These are phyloP conservation scores for Calocera viscosa DNA, from an alignment of 768 basidiomycete genomes.

Conservation along the genomic window DNA sequence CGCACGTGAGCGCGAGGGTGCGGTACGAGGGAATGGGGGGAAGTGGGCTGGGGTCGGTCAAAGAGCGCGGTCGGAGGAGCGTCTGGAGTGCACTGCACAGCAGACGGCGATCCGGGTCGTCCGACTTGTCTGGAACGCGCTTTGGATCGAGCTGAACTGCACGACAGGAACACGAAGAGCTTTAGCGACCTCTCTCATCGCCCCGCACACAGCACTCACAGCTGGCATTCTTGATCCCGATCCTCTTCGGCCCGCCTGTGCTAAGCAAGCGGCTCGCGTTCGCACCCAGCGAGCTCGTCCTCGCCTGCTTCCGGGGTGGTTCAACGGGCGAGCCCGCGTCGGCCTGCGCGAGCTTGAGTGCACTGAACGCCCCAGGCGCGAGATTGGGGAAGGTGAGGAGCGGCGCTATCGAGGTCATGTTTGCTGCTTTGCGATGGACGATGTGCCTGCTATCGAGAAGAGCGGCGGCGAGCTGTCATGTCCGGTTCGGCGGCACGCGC, in stretches of 20 bases:
- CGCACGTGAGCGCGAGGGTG: slow-evolving; percentile 16
- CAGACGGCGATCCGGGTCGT: background rate
- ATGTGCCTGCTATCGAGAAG: no score
- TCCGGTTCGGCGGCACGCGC: no score
- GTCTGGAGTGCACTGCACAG: background rate
- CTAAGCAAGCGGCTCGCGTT: background rate
- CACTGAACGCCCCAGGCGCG: background rate
- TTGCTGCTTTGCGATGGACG: no score
- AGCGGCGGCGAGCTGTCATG: no score
- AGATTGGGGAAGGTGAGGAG: background rate
- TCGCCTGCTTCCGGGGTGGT: background rate
- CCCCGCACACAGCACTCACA: no score
- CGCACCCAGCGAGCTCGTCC: background rate
- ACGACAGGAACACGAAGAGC: background rate
- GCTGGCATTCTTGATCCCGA: background rate
- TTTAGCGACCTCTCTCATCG: no score
- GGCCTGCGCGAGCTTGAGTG: background rate
- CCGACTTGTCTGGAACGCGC: background rate
- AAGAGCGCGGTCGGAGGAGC: background rate
- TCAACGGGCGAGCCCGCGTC: background rate
- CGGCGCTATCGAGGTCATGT: background rate
- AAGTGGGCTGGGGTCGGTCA: background rate
- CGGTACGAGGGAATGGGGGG: background rate
- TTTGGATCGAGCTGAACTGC: background rate
- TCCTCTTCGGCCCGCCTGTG: background rate